A percentile compares a stretch with the other conserved stretches of the same genome.
Conservation (phyloP, 139 green algal genomes). For the Chlorella sorokiniana region DNA sequence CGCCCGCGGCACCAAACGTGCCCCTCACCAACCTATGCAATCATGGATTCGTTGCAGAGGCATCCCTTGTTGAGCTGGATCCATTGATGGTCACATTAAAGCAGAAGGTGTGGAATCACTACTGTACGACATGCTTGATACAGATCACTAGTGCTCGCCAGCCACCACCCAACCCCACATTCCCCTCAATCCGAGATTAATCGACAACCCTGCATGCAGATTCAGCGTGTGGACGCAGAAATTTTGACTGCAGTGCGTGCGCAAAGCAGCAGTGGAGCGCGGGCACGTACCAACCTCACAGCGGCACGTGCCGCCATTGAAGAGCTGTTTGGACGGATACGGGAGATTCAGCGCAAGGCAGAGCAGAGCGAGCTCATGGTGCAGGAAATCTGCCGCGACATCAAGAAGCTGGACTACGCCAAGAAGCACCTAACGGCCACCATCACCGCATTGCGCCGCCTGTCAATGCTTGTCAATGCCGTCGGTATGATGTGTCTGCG, state of each 20-base stretch:
- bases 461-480: constrained; percentile 93
- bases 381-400: constrained; percentile 94
- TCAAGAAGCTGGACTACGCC: constrained; percentile 95
- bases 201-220: constrained; percentile 63
- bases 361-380: constrained; percentile 94
- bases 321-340: constrained; percentile 81
- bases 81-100: constrained; percentile 77
- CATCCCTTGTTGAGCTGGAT: constrained; percentile 78
- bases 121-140: neutral
- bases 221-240: constrained; percentile 85
- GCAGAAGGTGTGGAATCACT: constrained; percentile 58
- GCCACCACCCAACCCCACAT: neutral
- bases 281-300: constrained; percentile 70
- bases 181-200: neutral
- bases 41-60: constrained; percentile 60
- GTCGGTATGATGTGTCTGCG: constrained; percentile 45
- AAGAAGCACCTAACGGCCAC: constrained; percentile 95
- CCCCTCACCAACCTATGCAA: neutral
- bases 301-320: constrained; percentile 71
- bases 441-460: constrained; percentile 92
- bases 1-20: neutral
- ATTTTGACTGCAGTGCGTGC: constrained; percentile 88
- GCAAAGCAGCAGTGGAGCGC: constrained; percentile 74
- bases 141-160: neutral
- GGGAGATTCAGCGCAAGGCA: constrained; percentile 90